These are phyloP conservation scores for Lycium ferocissimum DNA, from an alignment of 257 asterid genomes.

Conservation along the genomic window DNA sequence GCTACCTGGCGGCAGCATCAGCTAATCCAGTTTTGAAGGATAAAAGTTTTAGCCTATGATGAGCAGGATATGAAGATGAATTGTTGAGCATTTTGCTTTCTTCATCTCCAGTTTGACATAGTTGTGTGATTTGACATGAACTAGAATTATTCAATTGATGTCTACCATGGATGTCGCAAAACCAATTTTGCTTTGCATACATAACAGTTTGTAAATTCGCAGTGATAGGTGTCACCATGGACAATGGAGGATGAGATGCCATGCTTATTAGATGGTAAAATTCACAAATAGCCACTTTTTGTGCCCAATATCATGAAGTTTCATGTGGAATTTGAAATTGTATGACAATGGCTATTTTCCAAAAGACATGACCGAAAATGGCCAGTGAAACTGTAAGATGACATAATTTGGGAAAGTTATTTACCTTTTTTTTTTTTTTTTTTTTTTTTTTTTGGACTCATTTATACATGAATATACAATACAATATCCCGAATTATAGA, in stretches of 20 bases:
- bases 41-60: not conserved
- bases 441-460: no score
- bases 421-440: no score
- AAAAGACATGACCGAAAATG: no score
- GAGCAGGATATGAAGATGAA: not conserved
- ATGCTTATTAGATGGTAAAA: no score
- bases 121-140: not conserved
- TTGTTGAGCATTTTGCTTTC: conserved; percentile 1
- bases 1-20: not conserved
- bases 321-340: no score
- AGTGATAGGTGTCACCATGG: not conserved
- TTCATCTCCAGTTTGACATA: not conserved
- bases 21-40: not conserved
- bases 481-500: not conserved
- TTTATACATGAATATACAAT: no score
- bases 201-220: not conserved
- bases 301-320: no score
- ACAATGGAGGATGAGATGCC: no score
- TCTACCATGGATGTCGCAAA: not conserved
- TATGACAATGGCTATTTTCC: no score
- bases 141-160: not conserved
- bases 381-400: no score
- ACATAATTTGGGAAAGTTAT: no score
- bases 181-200: not conserved
- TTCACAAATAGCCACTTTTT: no score